phyloP scores from a whole-genome alignment of 257 asterid genomes.

The Solanum raphanifolium region DNA sequence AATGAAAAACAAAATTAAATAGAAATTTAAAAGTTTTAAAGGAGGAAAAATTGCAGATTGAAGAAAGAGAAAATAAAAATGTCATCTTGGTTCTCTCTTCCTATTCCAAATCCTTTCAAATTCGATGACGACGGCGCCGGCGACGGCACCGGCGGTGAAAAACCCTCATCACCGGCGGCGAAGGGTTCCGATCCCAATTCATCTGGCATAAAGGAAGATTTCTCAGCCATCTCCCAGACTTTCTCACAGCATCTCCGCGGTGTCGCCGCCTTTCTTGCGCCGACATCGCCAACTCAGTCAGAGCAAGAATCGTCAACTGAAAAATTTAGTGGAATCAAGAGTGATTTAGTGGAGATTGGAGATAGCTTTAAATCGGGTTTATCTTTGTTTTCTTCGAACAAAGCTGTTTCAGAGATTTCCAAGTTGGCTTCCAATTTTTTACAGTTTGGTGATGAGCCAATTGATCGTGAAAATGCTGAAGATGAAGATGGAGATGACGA shows the following conservation, averaged over 20 bases:
- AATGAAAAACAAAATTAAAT: neutral
- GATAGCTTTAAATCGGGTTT: constrained; percentile 52
- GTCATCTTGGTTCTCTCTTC: constrained; percentile 55
- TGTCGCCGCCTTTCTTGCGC: constrained; percentile 59
- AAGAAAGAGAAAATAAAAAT: constrained; percentile 13
- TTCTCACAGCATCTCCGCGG: constrained; percentile 39
- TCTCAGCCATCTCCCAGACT: constrained; percentile 29
- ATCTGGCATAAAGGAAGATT: constrained; percentile 31
- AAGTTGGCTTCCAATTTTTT: constrained; percentile 47
- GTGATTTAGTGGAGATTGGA: constrained; percentile 63
- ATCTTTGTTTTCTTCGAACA: constrained; percentile 44
- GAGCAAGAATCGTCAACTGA: constrained; percentile 16
- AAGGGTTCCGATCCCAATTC: constrained; percentile 6
- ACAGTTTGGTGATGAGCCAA: constrained; percentile 19
- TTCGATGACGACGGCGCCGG: constrained; percentile 16
- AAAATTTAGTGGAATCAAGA: constrained; percentile 47
- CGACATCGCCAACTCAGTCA: constrained; percentile 23
- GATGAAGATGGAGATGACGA: constrained; percentile 19
- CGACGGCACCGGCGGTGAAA: neutral
- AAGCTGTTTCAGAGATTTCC: constrained; percentile 17
- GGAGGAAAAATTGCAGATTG: neutral
- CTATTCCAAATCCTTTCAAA: constrained; percentile 34
- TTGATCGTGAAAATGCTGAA: constrained; percentile 7
- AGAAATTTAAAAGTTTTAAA: neutral
- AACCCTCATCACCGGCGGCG: constrained; percentile 8